Conservation (phyloP, 768 basidiomycete species). For the Mycena floridula region DNA sequence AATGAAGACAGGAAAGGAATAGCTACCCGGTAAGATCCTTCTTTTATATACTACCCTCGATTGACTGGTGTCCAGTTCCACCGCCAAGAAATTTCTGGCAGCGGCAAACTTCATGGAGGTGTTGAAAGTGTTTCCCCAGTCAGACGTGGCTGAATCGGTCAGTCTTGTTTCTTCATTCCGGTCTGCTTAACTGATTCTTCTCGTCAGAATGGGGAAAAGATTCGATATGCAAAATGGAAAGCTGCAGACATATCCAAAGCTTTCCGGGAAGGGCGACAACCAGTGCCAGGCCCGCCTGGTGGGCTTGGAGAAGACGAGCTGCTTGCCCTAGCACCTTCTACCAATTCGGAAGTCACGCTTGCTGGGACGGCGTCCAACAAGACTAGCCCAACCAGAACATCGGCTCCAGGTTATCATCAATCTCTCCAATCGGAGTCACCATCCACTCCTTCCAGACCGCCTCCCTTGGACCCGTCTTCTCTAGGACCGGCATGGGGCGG, state of each 20-base stretch:
- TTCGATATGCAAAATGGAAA: conserved; percentile 96
- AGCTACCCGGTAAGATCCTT: conserved; percentile 56
- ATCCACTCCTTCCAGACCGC: conserved; percentile 5
- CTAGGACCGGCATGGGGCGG: conserved; percentile 5
- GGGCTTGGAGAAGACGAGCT: conserved; percentile 23
- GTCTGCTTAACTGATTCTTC: not conserved
- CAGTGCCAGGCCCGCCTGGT: conserved; percentile 72
- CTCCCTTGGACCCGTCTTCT: not conserved
- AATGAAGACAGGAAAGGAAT: conserved; percentile 80
- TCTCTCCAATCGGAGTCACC: too few relatives aligned
- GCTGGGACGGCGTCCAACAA: conserved; percentile 6
- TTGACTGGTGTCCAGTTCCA: conserved; percentile 46
- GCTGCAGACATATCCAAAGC: conserved; percentile 94
- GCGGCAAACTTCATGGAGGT: conserved; percentile 94
- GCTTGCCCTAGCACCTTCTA: conserved; percentile 1
- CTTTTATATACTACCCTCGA: not conserved
- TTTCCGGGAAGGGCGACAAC: conserved; percentile 86
- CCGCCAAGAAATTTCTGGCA: conserved; percentile 92
- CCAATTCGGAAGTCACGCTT: conserved; percentile 4
- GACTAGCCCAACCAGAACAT: too few relatives aligned
- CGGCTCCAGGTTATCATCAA: too few relatives aligned
- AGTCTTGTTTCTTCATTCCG: conserved; percentile 13
- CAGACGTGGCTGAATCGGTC: conserved; percentile 53
- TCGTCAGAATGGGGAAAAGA: conserved; percentile 76
- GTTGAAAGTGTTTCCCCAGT: conserved; percentile 66